A percentile compares a stretch with the other conserved stretches of the same genome.
phyloP scores from a whole-genome alignment of 2,329 filamentous ascomycete genomes.

The Xylariaceae sp. region DNA sequence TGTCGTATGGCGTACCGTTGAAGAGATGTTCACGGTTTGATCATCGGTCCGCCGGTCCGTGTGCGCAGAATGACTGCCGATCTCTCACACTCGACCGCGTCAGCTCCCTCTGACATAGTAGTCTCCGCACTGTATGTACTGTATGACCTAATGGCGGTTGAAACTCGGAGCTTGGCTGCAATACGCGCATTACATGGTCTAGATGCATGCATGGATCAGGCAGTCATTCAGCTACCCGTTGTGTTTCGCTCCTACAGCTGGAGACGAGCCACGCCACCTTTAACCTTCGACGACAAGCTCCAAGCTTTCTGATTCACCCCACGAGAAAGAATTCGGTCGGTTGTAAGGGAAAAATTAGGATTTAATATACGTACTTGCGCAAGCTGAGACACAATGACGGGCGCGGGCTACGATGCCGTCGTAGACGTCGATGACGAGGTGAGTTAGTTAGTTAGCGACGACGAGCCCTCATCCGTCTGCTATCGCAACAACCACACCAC shows the following conservation, averaged over 20 bases:
- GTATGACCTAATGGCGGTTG: too few species aligned
- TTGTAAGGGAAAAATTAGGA: too few species aligned
- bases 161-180: too few species aligned
- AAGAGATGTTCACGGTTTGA: too few species aligned
- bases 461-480: background rate
- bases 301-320: slow-evolving; percentile 1
- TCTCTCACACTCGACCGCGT: too few species aligned
- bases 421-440: slow-evolving; percentile 97
- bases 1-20: too few species aligned
- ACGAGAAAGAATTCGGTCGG: background rate
- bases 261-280: background rate
- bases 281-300: background rate
- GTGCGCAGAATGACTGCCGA: too few species aligned
- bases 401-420: slow-evolving; percentile 92
- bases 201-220: background rate
- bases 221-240: background rate
- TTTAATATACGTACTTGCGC: background rate
- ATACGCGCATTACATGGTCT: too few species aligned
- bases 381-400: slow-evolving; percentile 55
- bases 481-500: background rate
- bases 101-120: too few species aligned
- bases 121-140: too few species aligned
- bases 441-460: slow-evolving; percentile 23
- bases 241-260: background rate
- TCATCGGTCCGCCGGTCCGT: too few species aligned